These are phyloP conservation scores for Rhizophagus clarus DNA, from an alignment of 192 early-diverging fungal species.

Conservation along the genomic window DNA sequence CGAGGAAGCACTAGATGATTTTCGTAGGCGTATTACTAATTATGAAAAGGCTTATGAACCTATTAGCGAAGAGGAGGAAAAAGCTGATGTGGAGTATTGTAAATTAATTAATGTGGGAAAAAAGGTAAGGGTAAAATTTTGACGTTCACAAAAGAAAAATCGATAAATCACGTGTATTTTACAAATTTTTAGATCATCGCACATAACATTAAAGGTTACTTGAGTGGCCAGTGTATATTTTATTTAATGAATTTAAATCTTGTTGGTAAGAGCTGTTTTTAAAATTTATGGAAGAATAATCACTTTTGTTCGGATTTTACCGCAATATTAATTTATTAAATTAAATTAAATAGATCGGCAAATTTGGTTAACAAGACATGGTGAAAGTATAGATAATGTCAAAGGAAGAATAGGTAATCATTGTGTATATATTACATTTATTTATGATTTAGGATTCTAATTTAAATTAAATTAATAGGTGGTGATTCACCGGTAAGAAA, in stretches of 20 bases:
- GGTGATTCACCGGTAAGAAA: slow-evolving; percentile 36
- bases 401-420: slow-evolving; percentile 75
- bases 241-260: slow-evolving; percentile 99
- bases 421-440: background rate
- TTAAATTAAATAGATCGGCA: slow-evolving; percentile 59
- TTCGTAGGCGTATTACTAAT: slow-evolving; percentile 80
- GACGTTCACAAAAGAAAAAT: background rate
- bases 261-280: slow-evolving; percentile 48
- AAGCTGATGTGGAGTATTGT: slow-evolving; percentile 82
- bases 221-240: slow-evolving; percentile 92
- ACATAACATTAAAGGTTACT: slow-evolving; percentile 91
- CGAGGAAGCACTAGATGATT: slow-evolving; percentile 82
- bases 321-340: slow-evolving; percentile 4
- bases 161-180: background rate
- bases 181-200: slow-evolving; percentile 67
- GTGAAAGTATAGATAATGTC: slow-evolving; percentile 88
- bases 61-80: slow-evolving; percentile 82
- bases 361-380: slow-evolving; percentile 93
- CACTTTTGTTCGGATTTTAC: background rate
- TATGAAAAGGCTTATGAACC: slow-evolving; percentile 94
- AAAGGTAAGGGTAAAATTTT: slow-evolving; percentile 52
- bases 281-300: slow-evolving; percentile 4
- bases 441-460: background rate
- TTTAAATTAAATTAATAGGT: background rate
- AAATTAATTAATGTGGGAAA: slow-evolving; percentile 97